Conservation (phyloP, 331 rosid genomes). For the Dryas integrifolia region DNA sequence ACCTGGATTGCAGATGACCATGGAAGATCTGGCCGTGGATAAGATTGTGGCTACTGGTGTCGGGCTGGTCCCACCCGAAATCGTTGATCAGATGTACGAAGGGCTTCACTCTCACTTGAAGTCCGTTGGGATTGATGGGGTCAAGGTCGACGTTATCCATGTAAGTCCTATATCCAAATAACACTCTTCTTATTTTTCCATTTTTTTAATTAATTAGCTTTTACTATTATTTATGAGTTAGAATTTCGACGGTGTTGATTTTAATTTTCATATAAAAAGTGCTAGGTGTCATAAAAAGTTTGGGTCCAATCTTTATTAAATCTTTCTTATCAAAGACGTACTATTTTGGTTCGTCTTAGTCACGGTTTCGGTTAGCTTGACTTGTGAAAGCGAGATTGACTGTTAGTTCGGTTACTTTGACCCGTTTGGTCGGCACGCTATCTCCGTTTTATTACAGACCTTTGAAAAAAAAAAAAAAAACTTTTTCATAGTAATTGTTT, state of each 20-base stretch:
- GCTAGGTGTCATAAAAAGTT: constrained; percentile 5
- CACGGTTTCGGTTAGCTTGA: no score
- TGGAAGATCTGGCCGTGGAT: constrained; percentile 91
- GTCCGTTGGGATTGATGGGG: constrained; percentile 71
- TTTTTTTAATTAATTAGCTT: neutral
- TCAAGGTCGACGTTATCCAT: constrained; percentile 89
- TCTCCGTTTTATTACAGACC: neutral
- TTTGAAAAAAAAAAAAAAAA: no score
- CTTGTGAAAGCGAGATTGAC: no score
- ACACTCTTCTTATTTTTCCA: no score
- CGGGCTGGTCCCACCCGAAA: constrained; percentile 71
- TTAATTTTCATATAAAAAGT: constrained; percentile 1
- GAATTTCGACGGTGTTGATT: neutral
- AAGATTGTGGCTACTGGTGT: constrained; percentile 68
- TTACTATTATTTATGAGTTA: no score
- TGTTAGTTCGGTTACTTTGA: constrained; percentile 8
- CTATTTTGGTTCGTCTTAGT: no score
- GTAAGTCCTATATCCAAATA: constrained; percentile 38
- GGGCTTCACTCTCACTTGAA: constrained; percentile 77
- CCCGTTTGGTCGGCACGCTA: constrained; percentile 42
- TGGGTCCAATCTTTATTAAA: neutral
- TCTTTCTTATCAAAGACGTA: no score
- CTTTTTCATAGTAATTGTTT: no score
- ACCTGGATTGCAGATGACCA: constrained; percentile 59
- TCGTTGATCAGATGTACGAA: constrained; percentile 61